These are phyloP conservation scores for Stropharia rugosoannulata DNA, from an alignment of 768 basidiomycete species.

Conservation along the genomic window DNA sequence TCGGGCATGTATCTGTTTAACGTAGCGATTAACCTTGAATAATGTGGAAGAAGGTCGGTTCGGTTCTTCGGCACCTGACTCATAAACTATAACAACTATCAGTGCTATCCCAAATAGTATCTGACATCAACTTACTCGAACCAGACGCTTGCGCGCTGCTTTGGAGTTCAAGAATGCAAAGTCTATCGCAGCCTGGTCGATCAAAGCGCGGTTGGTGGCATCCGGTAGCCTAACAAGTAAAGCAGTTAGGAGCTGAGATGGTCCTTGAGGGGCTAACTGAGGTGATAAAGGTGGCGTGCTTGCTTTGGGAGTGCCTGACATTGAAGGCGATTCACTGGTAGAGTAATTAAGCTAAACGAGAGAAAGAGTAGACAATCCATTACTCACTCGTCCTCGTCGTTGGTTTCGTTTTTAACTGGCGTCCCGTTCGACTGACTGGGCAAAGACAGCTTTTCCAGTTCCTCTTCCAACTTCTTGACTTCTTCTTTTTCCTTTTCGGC, in stretches of 20 bases:
- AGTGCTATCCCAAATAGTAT: not conserved
- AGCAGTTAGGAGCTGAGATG: slow-evolving; percentile 89
- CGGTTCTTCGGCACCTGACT: slow-evolving; percentile 84
- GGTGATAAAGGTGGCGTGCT: slow-evolving; percentile 62
- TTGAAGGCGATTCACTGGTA: slow-evolving; percentile 57
- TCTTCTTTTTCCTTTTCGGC: slow-evolving; percentile 65
- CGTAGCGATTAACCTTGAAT: slow-evolving; percentile 86
- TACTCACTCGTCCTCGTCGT: slow-evolving; percentile 40
- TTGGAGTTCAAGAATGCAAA: slow-evolving; percentile 98
- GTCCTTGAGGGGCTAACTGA: slow-evolving; percentile 80
- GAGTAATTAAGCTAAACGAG: not conserved
- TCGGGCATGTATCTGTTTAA: slow-evolving; percentile 94
- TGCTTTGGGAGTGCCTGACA: slow-evolving; percentile 65
- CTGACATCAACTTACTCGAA: slow-evolving; percentile 55
- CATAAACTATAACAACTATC: slow-evolving; percentile 56
- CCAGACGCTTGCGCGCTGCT: slow-evolving; percentile 87
- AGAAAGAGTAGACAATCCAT: not conserved
- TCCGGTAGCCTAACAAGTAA: slow-evolving; percentile 90
- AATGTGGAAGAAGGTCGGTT: slow-evolving; percentile 90
- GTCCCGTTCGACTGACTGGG: slow-evolving; percentile 9
- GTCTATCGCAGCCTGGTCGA: slow-evolving; percentile 94
- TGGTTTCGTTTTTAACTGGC: slow-evolving; percentile 22
- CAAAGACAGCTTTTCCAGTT: slow-evolving; percentile 61
- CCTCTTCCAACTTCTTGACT: slow-evolving; percentile 73
- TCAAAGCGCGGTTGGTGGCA: slow-evolving; percentile 84